Percentiles rank a stretch among this genome's conserved stretches.
phyloP scores from a whole-genome alignment of 805 yeast genomes.

The Zygosaccharomyces kombuchaensis region DNA sequence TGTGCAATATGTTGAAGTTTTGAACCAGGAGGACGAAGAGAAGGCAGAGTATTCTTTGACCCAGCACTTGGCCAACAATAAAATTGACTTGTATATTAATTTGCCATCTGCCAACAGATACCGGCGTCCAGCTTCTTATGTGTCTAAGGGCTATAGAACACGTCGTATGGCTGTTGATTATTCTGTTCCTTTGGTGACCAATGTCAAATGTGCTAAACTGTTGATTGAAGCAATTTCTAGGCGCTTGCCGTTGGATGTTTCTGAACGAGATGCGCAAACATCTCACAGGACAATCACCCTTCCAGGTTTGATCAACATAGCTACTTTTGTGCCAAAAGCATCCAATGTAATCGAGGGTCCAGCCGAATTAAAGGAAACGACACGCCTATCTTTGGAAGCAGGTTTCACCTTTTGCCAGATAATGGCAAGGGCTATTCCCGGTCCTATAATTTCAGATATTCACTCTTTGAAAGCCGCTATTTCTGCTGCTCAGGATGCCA shows the following conservation, averaged over 20 bases:
- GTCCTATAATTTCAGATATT: constrained; percentile 60
- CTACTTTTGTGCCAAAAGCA: constrained; percentile 71
- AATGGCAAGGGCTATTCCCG: constrained; percentile 62
- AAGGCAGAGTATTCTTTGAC: constrained; percentile 93
- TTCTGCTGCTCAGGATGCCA: constrained; percentile 47
- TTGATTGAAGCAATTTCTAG: constrained; percentile 90
- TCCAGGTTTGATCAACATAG: constrained; percentile 83
- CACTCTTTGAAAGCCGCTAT: constrained; percentile 62
- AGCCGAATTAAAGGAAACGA: constrained; percentile 58
- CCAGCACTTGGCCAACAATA: constrained; percentile 92
- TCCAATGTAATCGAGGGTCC: constrained; percentile 42
- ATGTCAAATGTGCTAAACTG: constrained; percentile 94
- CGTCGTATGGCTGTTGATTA: constrained; percentile 99
- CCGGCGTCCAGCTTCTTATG: constrained; percentile 98
- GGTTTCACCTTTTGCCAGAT: constrained; percentile 87
- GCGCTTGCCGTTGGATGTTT: constrained; percentile 57
- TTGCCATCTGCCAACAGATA: constrained; percentile 94
- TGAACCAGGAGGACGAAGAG: constrained; percentile 69
- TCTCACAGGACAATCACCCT: constrained; percentile 76
- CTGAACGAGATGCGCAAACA: constrained; percentile 82
- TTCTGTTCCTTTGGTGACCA: constrained; percentile 95
- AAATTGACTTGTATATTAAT: constrained; percentile 94
- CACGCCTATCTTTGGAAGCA: constrained; percentile 68
- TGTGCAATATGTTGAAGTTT: constrained; percentile 88
- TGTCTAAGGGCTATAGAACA: constrained; percentile 94